Evolutionary conservation across 2,329 filamentous ascomycete species (phyloP).

Genomic region (Beauveria asiatica): DNA sequence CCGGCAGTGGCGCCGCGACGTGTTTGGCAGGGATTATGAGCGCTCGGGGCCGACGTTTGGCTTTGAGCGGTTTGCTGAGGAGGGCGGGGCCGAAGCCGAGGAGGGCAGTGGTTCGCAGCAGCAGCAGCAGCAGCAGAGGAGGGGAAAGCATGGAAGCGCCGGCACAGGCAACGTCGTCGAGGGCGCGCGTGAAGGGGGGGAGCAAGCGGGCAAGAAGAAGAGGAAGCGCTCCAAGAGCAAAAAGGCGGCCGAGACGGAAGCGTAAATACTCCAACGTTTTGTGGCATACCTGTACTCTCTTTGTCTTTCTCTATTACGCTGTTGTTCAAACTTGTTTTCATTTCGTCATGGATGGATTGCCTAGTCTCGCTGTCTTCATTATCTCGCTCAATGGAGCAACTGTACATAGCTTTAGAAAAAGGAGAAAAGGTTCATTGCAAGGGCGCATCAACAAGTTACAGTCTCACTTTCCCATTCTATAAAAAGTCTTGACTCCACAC

Average conservation of each 20-base stretch:
- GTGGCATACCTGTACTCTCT: background rate
- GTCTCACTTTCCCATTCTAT: background rate
- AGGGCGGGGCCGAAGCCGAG: background rate
- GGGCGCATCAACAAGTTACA: background rate
- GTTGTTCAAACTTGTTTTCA: background rate
- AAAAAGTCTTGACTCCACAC: too few relatives aligned
- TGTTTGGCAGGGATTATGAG: constrained; percentile 52
- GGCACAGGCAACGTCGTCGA: constrained; percentile 16
- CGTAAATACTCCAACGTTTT: constrained; percentile 11
- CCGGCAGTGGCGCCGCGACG: constrained; percentile 69
- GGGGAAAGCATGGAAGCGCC: constrained; percentile 16
- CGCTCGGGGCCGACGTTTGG: constrained; percentile 48
- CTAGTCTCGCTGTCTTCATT: background rate
- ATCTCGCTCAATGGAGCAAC: background rate
- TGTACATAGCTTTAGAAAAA: background rate
- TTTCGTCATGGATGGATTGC: background rate
- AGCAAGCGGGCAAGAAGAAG: constrained; percentile 27
- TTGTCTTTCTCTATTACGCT: background rate
- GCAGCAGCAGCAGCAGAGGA: constrained; percentile 12
- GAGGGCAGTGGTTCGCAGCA: background rate
- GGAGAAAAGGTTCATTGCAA: background rate
- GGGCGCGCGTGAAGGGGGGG: background rate
- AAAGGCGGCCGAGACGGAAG: constrained; percentile 27
- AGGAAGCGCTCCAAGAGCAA: constrained; percentile 43
- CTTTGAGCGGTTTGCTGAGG: constrained; percentile 36